These are phyloP conservation scores for Saraca asoca DNA, from an alignment of 331 rosid genomes.

Conservation along the genomic window DNA sequence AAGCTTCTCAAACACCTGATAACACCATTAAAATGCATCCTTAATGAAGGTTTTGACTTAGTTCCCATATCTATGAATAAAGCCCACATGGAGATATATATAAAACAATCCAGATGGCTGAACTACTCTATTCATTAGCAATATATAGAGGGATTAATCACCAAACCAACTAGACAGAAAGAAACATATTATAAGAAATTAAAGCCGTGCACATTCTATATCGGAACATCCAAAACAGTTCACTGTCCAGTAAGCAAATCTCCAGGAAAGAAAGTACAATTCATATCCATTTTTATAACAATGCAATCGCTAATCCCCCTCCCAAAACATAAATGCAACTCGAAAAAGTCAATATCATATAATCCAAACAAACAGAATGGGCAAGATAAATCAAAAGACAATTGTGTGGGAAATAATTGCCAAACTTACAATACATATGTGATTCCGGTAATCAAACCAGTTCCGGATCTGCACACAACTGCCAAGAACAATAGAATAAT, in stretches of 20 bases:
- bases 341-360: slow-evolving; percentile 8
- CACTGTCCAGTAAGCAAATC: not conserved
- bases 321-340: not conserved
- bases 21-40: slow-evolving; percentile 65
- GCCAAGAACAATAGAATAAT: slow-evolving; percentile 35
- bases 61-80: slow-evolving; percentile 60
- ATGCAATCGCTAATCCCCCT: slow-evolving; percentile 1
- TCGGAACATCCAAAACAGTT: slow-evolving; percentile 4
- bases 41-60: slow-evolving; percentile 73
- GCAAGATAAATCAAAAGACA: slow-evolving; percentile 20
- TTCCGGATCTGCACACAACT: slow-evolving; percentile 68
- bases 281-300: slow-evolving; percentile 19
- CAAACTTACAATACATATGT: slow-evolving; percentile 75
- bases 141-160: slow-evolving; percentile 17
- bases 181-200: slow-evolving; percentile 18
- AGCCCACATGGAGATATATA: slow-evolving; percentile 45
- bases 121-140: slow-evolving; percentile 36
- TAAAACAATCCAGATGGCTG: slow-evolving; percentile 30
- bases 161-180: slow-evolving; percentile 21
- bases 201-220: slow-evolving; percentile 16
- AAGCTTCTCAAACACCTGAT: slow-evolving; percentile 78
- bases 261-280: not conserved
- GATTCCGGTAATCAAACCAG: slow-evolving; percentile 83
- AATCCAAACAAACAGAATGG: slow-evolving; percentile 17
- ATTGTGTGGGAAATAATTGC: not conserved